Evolutionary conservation across 2,329 filamentous ascomycete species (phyloP).

Genomic region (Cladosporium sp.): DNA sequence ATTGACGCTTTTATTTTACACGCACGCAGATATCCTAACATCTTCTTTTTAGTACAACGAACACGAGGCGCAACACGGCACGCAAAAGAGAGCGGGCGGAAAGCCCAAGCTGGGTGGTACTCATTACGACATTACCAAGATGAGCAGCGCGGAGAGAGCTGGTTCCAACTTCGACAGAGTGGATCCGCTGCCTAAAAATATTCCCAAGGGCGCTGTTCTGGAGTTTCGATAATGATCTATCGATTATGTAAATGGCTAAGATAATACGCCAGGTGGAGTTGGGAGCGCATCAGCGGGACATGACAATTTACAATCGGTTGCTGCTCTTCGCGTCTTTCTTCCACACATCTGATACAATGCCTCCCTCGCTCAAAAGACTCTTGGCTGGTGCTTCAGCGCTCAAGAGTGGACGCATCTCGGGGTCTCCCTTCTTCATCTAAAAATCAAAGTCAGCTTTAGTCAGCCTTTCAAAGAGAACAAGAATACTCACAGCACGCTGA

Average conservation of each 20-base stretch:
- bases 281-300: neutral
- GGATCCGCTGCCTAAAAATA: constrained; percentile 21
- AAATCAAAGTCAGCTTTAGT: neutral
- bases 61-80: neutral
- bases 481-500: constrained; percentile 25
- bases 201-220: neutral
- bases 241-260: neutral
- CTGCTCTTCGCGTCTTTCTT: constrained; percentile 22
- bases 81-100: neutral
- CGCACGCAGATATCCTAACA: neutral
- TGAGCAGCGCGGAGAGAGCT: constrained; percentile 17
- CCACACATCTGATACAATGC: constrained; percentile 23
- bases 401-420: constrained; percentile 29
- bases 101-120: constrained; percentile 18
- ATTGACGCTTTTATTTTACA: neutral
- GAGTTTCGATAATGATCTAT: neutral
- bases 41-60: neutral
- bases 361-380: constrained; percentile 24
- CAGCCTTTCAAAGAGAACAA: neutral
- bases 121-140: constrained; percentile 21
- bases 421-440: constrained; percentile 36
- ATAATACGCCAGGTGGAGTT: neutral
- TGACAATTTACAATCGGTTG: neutral
- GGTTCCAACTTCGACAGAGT: constrained; percentile 22
- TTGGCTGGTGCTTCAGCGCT: constrained; percentile 23